These are phyloP conservation scores for Cladosporium oxysporum DNA, from an alignment of 2,329 filamentous ascomycete genomes.

Conservation along the genomic window DNA sequence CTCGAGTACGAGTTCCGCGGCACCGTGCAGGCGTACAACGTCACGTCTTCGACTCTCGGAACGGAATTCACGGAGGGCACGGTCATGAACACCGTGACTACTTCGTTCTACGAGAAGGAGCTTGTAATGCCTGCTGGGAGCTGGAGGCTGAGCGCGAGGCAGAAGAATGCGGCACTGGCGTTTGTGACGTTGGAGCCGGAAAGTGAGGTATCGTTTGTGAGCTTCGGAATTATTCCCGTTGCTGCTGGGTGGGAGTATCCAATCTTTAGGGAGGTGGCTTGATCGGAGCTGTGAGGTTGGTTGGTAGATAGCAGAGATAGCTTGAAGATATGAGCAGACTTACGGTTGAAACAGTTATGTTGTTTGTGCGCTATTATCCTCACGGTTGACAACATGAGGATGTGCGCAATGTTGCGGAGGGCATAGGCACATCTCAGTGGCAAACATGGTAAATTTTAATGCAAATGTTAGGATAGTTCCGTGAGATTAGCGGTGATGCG, in stretches of 20 bases:
- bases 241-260: conserved; percentile 29
- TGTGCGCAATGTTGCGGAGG: background rate
- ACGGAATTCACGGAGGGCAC: conserved; percentile 39
- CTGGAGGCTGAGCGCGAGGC: conserved; percentile 38
- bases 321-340: background rate
- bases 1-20: conserved; percentile 34
- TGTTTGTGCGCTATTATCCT: too few species aligned
- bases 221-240: conserved; percentile 37
- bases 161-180: conserved; percentile 42
- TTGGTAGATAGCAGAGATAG: background rate
- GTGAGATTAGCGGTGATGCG: too few species aligned
- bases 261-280: conserved; percentile 23
- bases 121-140: conserved; percentile 38
- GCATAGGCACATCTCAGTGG: background rate
- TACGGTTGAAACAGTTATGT: background rate
- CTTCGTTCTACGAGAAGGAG: conserved; percentile 30
- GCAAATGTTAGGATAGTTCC: too few species aligned
- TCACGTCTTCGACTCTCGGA: conserved; percentile 35
- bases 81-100: conserved; percentile 38
- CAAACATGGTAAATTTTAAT: background rate
- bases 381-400: too few species aligned
- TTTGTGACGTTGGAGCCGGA: conserved; percentile 43
- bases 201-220: conserved; percentile 41
- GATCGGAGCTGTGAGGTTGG: background rate
- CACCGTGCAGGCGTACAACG: conserved; percentile 39